These are phyloP conservation scores for Ceratocystis variospora DNA, from an alignment of 2,329 filamentous ascomycete genomes.

Conservation along the genomic window DNA sequence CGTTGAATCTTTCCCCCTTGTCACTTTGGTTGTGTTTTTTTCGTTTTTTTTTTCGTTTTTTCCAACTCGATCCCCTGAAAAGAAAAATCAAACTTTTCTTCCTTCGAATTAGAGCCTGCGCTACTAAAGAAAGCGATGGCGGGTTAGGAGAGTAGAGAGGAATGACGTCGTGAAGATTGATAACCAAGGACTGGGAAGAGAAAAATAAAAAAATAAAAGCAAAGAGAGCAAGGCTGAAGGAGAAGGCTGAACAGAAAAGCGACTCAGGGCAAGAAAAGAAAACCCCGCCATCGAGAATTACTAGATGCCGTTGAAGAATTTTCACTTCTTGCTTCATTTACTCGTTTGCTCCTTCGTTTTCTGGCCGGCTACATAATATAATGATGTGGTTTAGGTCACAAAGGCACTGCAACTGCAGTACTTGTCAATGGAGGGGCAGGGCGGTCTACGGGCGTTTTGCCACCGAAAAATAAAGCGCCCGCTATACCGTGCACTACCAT, in stretches of 20 bases:
- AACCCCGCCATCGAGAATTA: not conserved
- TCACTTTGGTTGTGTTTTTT: not conserved
- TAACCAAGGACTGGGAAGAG: not conserved
- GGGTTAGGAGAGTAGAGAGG: not conserved
- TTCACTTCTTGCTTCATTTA: not conserved
- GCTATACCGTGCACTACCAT: not conserved
- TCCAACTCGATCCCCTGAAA: not conserved
- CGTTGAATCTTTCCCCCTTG: not conserved
- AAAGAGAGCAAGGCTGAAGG: not conserved
- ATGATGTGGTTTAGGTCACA: not conserved
- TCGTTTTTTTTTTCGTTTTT: not conserved
- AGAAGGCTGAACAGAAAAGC: not conserved
- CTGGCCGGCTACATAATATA: not conserved
- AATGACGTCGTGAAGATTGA: not conserved
- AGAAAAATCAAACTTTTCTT: slow-evolving; percentile 3
- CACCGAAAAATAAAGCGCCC: not conserved
- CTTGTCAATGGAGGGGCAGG: not conserved
- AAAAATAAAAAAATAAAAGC: not conserved
- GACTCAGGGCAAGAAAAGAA: not conserved
- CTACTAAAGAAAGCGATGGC: too few relatives aligned
- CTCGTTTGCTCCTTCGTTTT: not conserved
- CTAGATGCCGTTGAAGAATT: not conserved
- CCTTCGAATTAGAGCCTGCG: not conserved
- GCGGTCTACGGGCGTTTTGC: not conserved
- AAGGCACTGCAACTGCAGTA: not conserved